A percentile compares a stretch with the other conserved stretches of the same genome.
phyloP scores from a whole-genome alignment of 768 basidiomycete genomes.

The Pleurotus tuoliensis region DNA sequence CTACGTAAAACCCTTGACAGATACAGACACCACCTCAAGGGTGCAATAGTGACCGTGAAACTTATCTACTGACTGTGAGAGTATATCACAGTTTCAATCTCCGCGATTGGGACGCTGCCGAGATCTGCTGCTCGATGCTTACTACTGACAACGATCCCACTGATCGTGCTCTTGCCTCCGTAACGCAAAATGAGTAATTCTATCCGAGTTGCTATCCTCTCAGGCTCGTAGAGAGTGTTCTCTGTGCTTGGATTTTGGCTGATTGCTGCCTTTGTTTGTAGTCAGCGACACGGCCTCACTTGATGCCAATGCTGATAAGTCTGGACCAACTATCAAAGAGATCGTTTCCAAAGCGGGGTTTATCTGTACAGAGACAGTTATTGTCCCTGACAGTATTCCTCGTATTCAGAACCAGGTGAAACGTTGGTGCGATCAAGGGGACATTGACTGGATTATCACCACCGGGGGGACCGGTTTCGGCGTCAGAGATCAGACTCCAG shows the following conservation, averaged over 20 bases:
- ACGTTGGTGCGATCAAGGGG: conserved; percentile 37
- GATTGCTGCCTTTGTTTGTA: conserved; percentile 17
- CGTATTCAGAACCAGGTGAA: conserved; percentile 47
- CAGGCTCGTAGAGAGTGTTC: not conserved
- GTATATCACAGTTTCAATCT: not conserved
- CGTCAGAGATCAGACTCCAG: conserved; percentile 75
- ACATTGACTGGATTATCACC: conserved; percentile 74
- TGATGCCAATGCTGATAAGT: conserved; percentile 50
- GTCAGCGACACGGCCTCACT: conserved; percentile 70
- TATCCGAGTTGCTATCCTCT: conserved; percentile 3
- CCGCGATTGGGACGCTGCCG: not conserved
- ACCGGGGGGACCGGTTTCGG: conserved; percentile 91
- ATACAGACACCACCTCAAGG: not conserved
- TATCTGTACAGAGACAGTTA: conserved; percentile 29
- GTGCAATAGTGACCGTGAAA: not conserved
- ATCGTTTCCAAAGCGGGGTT: conserved; percentile 39
- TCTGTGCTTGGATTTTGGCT: not conserved
- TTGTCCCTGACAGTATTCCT: conserved; percentile 66
- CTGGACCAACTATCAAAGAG: conserved; percentile 59
- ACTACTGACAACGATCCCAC: not conserved
- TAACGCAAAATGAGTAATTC: not conserved
- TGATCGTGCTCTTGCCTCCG: not conserved
- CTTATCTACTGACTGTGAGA: not conserved
- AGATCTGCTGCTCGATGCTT: conserved; percentile 2
- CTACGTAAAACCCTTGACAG: not conserved